Base-by-base conservation (phyloP, 225 moss, liverwort and hornwort species). In the Ulota crispa region DNA sequence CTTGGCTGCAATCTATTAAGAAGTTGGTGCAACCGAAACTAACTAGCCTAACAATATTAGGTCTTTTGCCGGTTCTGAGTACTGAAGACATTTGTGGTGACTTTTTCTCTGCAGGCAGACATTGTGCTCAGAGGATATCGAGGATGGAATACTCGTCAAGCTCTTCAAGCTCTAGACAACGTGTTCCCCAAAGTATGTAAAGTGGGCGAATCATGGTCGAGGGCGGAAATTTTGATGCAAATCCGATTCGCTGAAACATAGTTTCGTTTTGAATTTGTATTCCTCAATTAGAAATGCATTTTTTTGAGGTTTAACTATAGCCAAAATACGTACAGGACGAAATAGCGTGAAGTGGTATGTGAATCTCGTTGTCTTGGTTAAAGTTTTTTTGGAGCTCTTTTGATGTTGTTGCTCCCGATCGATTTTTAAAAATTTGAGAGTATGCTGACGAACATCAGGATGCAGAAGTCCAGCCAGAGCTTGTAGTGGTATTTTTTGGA, bases 131-230 rank as follows among this genome's bases (percentile, higher is more conserved):
- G 98, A 89, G 98, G 98, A 26, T 99, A 87, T 71, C 88, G 87
- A 80, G 95, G 95, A 79, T 99, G 95, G 95, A 99, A 95, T 83
- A 95, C 93, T 59, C 95, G 95, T 28, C 70, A 93, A 37, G 98
- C 94, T 64, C 88, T 99, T 42, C 80, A 78, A 74, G 84, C 83
- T 50, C 68, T 99, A 26, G 86, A 93, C 9, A 83, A 88, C 57
- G 20, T 95, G 28, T 88, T 99, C 7, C 95, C 98, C 0, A 92
- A 93, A 86, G 98, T 95, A 70, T 70, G 68, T 39, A 57, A 64
- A 39, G n/a, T 37, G 21, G 41, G 26, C 1, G 63, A 47, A 24
- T 72, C 36, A 26, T 52, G 23, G 16, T 59, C 23, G 41, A 24
- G 2, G 55, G 55, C 70, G 47, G 41, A 80, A 41, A 5, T 50